Conservation (phyloP, 208 protist genomes). For the Phytomonas sp. region DNA sequence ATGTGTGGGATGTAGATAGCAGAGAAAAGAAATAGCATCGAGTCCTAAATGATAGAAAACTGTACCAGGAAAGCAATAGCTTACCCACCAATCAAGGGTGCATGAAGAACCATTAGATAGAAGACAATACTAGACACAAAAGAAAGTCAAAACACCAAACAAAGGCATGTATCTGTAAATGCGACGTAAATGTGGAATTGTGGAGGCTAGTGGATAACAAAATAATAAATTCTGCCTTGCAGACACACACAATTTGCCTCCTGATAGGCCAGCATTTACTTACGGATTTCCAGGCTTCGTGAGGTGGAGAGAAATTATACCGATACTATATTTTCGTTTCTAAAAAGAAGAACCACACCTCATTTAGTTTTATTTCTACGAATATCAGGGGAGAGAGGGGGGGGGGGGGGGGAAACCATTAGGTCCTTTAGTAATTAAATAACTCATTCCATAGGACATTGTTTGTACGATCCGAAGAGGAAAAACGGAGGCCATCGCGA, state of each 20-base stretch:
- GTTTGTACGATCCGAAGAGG: neutral
- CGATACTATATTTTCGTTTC: neutral
- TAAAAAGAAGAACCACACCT: too few species aligned
- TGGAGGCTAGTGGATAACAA: neutral
- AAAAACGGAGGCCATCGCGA: neutral
- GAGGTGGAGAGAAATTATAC: neutral
- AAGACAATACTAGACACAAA: neutral
- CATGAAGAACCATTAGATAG: neutral
- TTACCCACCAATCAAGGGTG: neutral
- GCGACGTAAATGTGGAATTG: neutral
- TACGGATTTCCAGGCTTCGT: neutral
- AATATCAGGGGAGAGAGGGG: neutral
- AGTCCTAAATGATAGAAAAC: neutral
- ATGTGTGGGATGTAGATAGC: neutral
- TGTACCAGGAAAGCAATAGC: neutral
- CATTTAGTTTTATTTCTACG: neutral
- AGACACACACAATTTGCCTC: neutral
- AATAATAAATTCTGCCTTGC: neutral
- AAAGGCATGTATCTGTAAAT: neutral
- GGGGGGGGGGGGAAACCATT: neutral
- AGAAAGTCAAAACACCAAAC: neutral
- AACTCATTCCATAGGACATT: neutral
- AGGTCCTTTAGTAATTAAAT: neutral
- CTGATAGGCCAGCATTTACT: neutral
- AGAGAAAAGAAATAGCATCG: neutral